Evolutionary conservation across 192 early-diverging fungal genomes (phyloP).

Genomic region (Gigaspora rosea): DNA sequence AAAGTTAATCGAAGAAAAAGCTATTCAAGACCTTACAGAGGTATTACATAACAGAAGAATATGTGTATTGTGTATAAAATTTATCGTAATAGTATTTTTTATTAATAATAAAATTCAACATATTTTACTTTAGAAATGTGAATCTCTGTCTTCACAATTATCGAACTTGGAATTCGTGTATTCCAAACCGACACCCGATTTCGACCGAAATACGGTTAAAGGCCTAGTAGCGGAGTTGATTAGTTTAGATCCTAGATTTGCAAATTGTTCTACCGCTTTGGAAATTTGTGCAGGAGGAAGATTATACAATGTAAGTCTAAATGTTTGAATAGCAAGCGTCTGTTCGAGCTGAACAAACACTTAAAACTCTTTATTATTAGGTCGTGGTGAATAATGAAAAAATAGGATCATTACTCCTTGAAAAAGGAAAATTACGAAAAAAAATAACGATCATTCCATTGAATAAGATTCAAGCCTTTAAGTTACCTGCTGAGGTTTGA

Average conservation of each 20-base stretch:
- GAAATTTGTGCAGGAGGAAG: slow-evolving; percentile 94
- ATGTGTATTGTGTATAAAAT: neutral
- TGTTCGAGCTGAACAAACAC: too few species aligned
- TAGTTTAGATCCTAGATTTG: slow-evolving; percentile 67
- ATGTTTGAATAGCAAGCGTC: too few species aligned
- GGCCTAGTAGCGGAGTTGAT: slow-evolving; percentile 94
- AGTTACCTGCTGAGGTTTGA: slow-evolving; percentile 52
- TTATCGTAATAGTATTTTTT: too few species aligned
- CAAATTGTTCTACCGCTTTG: slow-evolving; percentile 73
- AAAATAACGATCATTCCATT: slow-evolving; percentile 92
- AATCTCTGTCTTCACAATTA: slow-evolving; percentile 53
- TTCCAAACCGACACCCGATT: slow-evolving; percentile 78
- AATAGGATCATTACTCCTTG: slow-evolving; percentile 77
- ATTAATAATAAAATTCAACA: too few species aligned
- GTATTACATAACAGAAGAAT: slow-evolving; percentile 23
- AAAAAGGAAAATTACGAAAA: slow-evolving; percentile 73
- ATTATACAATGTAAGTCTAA: slow-evolving; percentile 77
- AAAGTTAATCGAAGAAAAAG: slow-evolving; percentile 33
- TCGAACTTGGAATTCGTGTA: slow-evolving; percentile 80
- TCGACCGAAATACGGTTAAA: slow-evolving; percentile 87
- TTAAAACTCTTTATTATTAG: slow-evolving; percentile 37
- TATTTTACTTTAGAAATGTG: slow-evolving; percentile 49
- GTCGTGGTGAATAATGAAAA: slow-evolving; percentile 91
- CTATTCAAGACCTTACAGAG: slow-evolving; percentile 42
- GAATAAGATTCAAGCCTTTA: slow-evolving; percentile 84